Base-by-base conservation (phyloP, 2,329 filamentous ascomycete species). In the Colletotrichum costaricense region DNA sequence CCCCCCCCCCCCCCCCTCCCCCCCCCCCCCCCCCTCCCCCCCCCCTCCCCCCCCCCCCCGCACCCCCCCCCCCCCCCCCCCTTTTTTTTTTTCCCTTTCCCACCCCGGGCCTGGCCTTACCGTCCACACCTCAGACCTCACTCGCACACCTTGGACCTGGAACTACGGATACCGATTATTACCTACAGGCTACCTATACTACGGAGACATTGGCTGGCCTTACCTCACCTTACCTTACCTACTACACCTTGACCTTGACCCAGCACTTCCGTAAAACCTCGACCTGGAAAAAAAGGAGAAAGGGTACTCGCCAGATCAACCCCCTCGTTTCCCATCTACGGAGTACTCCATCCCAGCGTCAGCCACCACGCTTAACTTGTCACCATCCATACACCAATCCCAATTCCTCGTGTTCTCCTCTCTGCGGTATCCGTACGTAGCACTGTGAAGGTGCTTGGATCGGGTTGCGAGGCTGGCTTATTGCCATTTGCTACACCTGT, bases 341-440 rank as follows among this genome's bases (percentile, higher is more conserved):
- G 33, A 35, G 33, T 35, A 33, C 60, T 54, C 14, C 60, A 63
- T 54, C 60, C 46, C 60, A 35, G 60, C 60, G 38, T 49, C 42
- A 49, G 42, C 42, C 42, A n/a, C 42, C 42, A 49, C 42, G 42
- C 42, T n/a, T 49, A 42, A 42, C 38, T 42, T 42, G 38, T 42
- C 38, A 49, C 42, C n/a, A n/a, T 49, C 42, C 42, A 49, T 49
- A n/a, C 42, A 49, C 42, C 42, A 49, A 49, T n/a, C 42, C 42
- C 42, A 49, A 49, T 46, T 7, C 42, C 6, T n/a, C 19, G 42
- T n/a, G 42, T 7, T 49, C 42, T 46, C 42, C 42, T 49, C 42
- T 42, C 38, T 42, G 38, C 38, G 12, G 38, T 42, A 19, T 35
- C 12, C 38, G 38, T 16, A 12, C 33, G 4, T 42, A 26, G 26